phyloP scores from a whole-genome alignment of 192 early-diverging fungal species.

The Coemansia sp. region DNA sequence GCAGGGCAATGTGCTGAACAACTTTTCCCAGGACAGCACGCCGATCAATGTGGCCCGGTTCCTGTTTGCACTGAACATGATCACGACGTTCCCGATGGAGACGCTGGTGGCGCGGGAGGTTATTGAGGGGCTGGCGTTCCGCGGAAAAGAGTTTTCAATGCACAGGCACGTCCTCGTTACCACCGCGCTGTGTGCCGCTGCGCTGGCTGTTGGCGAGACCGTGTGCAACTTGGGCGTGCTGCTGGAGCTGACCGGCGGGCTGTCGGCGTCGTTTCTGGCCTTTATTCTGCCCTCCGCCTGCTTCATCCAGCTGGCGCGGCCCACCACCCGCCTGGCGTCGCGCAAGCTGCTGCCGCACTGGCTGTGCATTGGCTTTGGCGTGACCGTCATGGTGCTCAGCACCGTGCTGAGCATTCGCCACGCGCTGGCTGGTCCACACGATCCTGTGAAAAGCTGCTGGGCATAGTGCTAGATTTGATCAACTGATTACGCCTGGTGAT shows the following conservation, averaged over 20 bases:
- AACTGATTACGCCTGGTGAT: no score
- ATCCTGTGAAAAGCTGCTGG: constrained; percentile 24
- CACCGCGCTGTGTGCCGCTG: constrained; percentile 55
- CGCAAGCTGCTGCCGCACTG: constrained; percentile 61
- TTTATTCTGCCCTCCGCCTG: constrained; percentile 84
- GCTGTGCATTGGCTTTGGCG: constrained; percentile 73
- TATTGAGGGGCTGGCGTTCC: constrained; percentile 54
- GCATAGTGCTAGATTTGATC: no score
- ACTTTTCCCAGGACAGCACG: constrained; percentile 72
- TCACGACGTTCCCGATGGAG: constrained; percentile 87
- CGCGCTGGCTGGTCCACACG: background rate
- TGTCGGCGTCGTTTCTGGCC: constrained; percentile 83
- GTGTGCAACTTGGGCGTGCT: constrained; percentile 82
- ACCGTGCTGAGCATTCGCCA: constrained; percentile 36
- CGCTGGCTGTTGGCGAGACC: constrained; percentile 66
- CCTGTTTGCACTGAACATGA: constrained; percentile 91
- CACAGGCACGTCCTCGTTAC: constrained; percentile 68
- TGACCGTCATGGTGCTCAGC: constrained; percentile 28
- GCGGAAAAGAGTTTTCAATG: constrained; percentile 52
- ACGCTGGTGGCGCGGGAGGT: constrained; percentile 86
- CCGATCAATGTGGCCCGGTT: constrained; percentile 84
- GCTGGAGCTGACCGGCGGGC: constrained; percentile 81
- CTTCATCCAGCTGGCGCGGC: constrained; percentile 61
- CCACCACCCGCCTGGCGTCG: constrained; percentile 53
- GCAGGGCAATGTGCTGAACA: constrained; percentile 83